phyloP scores from a whole-genome alignment of 2,329 filamentous ascomycete species.

The Neoascochyta sp. region DNA sequence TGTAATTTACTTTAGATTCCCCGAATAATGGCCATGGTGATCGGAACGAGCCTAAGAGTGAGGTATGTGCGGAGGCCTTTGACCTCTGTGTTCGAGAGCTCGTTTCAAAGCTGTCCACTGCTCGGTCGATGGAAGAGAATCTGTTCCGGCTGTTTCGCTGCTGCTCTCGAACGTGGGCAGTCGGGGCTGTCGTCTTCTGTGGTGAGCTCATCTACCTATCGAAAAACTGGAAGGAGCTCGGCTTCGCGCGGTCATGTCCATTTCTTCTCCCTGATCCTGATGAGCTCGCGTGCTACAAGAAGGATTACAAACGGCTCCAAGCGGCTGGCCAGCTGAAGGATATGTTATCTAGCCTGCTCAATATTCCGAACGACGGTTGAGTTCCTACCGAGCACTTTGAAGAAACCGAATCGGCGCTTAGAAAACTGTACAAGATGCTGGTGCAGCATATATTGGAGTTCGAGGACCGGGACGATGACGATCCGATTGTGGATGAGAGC shows the following conservation, averaged over 20 bases:
- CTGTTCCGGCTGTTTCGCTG: conserved; percentile 42
- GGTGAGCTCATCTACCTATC: conserved; percentile 43
- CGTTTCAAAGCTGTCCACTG: conserved; percentile 26
- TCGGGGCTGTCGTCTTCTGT: conserved; percentile 39
- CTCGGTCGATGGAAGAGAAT: conserved; percentile 36
- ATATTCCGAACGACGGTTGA: conserved; percentile 37
- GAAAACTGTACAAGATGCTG: conserved; percentile 31
- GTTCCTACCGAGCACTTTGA: conserved; percentile 36
- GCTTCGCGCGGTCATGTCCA: conserved; percentile 35
- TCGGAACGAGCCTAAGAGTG: conserved; percentile 22
- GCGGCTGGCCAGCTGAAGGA: conserved; percentile 30
- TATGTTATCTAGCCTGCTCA: conserved; percentile 28
- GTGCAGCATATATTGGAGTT: conserved; percentile 30
- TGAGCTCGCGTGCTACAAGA: conserved; percentile 24
- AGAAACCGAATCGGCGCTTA: conserved; percentile 26
- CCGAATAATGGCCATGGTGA: conserved; percentile 9
- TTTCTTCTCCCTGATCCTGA: conserved; percentile 25
- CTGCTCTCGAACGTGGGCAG: conserved; percentile 42
- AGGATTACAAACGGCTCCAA: conserved; percentile 33
- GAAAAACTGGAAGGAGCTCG: conserved; percentile 38
- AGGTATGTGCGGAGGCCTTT: conserved; percentile 35
- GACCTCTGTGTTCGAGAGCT: conserved; percentile 30
- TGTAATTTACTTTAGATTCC: conserved; percentile 20
- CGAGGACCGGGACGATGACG: conserved; percentile 30
- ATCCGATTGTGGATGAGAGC: conserved; percentile 32